A percentile compares a stretch with the other conserved stretches of the same genome.
phyloP scores from a whole-genome alignment of 225 moss, liverwort and hornwort species.

The Sphagnum contortum region DNA sequence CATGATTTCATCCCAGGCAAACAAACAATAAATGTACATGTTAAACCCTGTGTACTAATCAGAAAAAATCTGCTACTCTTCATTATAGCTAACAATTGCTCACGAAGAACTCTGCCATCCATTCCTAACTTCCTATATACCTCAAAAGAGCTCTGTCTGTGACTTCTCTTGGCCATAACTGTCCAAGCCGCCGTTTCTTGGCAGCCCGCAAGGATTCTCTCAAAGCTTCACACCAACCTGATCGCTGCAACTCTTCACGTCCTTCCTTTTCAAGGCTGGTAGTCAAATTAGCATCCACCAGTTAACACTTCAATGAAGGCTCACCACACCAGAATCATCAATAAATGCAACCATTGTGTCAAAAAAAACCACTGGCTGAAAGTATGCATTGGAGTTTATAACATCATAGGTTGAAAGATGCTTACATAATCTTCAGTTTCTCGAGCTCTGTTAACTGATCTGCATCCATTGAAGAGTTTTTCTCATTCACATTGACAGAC shows the following conservation, averaged over 20 bases:
- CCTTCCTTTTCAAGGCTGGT: slow-evolving; percentile 52
- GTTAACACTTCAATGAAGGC: no score
- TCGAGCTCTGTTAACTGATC: slow-evolving; percentile 49
- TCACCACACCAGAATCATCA: no score
- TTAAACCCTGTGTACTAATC: background rate
- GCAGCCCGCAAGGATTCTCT: slow-evolving; percentile 61
- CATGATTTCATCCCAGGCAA: no score
- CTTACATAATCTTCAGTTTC: slow-evolving; percentile 49
- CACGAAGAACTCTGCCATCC: background rate
- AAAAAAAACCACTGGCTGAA: no score
- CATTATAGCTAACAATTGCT: no score
- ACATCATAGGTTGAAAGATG: no score
- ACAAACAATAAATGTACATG: slow-evolving; percentile 1
- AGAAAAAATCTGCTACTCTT: no score
- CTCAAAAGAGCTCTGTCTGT: slow-evolving; percentile 48
- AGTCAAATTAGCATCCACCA: slow-evolving; percentile 9
- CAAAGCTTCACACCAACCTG: slow-evolving; percentile 67
- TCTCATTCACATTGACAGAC: slow-evolving; percentile 37
- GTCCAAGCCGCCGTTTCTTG: slow-evolving; percentile 47
- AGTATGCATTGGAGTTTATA: no score
- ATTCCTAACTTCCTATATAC: slow-evolving; percentile 9
- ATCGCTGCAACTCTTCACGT: slow-evolving; percentile 48
- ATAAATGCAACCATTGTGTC: no score
- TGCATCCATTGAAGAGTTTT: slow-evolving; percentile 28
- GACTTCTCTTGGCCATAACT: slow-evolving; percentile 37